Conservation (phyloP, 495 filamentous ascomycete genomes). For the Daldinia loculata region DNA sequence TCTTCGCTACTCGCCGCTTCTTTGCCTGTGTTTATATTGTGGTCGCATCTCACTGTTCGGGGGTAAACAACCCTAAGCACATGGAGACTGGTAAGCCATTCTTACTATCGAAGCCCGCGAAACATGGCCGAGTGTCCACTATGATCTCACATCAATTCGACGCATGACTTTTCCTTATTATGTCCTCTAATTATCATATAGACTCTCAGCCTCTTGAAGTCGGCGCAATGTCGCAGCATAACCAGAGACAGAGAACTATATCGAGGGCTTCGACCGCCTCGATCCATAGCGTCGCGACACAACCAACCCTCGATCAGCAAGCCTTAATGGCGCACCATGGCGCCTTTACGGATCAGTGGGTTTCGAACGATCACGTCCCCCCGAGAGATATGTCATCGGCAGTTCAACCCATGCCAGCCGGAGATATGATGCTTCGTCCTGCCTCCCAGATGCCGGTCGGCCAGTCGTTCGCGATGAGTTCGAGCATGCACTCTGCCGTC, state of each 20-base stretch:
- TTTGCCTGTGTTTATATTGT: conserved; percentile 44
- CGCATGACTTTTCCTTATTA: neutral
- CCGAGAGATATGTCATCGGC: conserved; percentile 48
- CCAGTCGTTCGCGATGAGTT: conserved; percentile 61
- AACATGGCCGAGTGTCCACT: neutral
- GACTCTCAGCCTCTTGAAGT: conserved; percentile 31
- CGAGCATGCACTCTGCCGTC: conserved; percentile 60
- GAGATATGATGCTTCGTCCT: conserved; percentile 71
- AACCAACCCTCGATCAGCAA: conserved; percentile 68
- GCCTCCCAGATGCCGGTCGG: conserved; percentile 64
- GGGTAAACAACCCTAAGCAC: conserved; percentile 48
- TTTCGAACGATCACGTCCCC: conserved; percentile 59
- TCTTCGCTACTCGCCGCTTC: neutral
- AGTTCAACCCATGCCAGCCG: conserved; percentile 62
- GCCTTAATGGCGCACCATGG: conserved; percentile 59
- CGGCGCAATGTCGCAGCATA: conserved; percentile 42
- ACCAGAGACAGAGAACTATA: conserved; percentile 68
- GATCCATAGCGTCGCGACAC: conserved; percentile 73
- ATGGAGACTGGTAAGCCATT: conserved; percentile 40
- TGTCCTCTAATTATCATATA: conserved; percentile 33
- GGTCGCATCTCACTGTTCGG: conserved; percentile 30
- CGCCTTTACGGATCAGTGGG: conserved; percentile 64
- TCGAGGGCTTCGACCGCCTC: conserved; percentile 90
- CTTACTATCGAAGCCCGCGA: neutral
- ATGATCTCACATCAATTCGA: neutral